Conservation (phyloP, 2,329 filamentous ascomycete species). For the Bipolaris victoriae region DNA sequence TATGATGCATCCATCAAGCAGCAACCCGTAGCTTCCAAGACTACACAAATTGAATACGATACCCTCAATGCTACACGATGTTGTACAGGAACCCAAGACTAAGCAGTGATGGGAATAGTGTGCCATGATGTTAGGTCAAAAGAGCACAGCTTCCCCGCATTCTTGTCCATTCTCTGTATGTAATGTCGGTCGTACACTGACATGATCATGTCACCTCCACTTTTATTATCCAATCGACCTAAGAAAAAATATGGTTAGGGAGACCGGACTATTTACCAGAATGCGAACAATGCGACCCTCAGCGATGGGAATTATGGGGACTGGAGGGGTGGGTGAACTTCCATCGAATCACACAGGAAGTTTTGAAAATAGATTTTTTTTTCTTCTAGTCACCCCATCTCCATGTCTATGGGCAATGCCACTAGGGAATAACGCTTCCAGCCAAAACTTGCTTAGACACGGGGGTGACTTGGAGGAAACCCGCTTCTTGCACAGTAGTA, state of each 20-base stretch:
- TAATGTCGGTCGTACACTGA: background rate
- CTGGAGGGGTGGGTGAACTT: too few relatives aligned
- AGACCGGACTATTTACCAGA: background rate
- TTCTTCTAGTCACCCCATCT: background rate
- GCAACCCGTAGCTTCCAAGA: background rate
- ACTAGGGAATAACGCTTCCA: background rate
- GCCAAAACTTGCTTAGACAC: background rate
- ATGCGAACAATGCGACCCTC: background rate
- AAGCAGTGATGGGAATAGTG: background rate
- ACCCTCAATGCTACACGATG: background rate
- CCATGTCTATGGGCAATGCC: background rate
- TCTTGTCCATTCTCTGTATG: background rate
- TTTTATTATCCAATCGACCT: background rate
- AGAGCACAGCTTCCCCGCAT: background rate
- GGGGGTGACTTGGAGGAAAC: background rate
- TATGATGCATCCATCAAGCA: background rate
- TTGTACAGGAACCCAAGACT: background rate
- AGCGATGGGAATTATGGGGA: background rate
- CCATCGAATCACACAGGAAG: too few relatives aligned
- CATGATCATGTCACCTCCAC: background rate
- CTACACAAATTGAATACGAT: constrained; percentile 1
- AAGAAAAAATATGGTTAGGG: background rate
- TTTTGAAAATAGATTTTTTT: background rate
- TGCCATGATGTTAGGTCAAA: background rate
- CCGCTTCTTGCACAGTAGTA: background rate